These are phyloP conservation scores for Geotrichum carabidarum DNA, from an alignment of 1,139 yeast species.

Conservation along the genomic window DNA sequence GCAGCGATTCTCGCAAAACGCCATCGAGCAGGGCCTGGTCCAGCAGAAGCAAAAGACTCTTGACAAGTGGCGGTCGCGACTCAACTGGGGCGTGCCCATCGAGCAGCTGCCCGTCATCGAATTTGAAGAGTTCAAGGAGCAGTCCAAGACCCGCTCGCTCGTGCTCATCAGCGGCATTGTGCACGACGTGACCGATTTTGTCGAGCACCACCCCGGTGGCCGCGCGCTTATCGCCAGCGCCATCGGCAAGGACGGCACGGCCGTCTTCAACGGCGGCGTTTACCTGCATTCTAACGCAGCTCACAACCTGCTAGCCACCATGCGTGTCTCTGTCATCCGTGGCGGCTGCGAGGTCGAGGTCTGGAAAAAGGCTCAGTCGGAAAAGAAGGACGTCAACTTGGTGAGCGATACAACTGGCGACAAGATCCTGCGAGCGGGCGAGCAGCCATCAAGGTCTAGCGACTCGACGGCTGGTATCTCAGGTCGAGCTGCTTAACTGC, in stretches of 20 bases:
- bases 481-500: conserved; percentile 33
- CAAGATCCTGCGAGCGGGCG: conserved; percentile 54
- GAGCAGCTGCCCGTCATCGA: conserved; percentile 88
- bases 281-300: conserved; percentile 97
- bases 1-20: conserved; percentile 90
- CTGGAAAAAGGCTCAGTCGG: conserved; percentile 46
- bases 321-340: conserved; percentile 92
- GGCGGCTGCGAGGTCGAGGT: conserved; percentile 81
- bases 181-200: conserved; percentile 79
- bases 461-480: conserved; percentile 31
- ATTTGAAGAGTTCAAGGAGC: conserved; percentile 69
- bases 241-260: conserved; percentile 91
- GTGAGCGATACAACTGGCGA: conserved; percentile 50
- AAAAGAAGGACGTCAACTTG: conserved; percentile 42
- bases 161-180: conserved; percentile 90
- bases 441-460: conserved; percentile 47
- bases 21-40: conserved; percentile 90
- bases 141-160: conserved; percentile 56
- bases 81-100: conserved; percentile 91
- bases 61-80: conserved; percentile 67
- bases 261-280: conserved; percentile 97
- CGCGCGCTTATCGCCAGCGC: conserved; percentile 80
- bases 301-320: conserved; percentile 86
- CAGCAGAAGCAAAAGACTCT: conserved; percentile 97
- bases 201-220: conserved; percentile 97